A percentile compares a stretch with the other conserved stretches of the same genome.
These are phyloP conservation scores for Kuraishia piskuri DNA, from an alignment of 805 yeast genomes.

Conservation along the genomic window DNA sequence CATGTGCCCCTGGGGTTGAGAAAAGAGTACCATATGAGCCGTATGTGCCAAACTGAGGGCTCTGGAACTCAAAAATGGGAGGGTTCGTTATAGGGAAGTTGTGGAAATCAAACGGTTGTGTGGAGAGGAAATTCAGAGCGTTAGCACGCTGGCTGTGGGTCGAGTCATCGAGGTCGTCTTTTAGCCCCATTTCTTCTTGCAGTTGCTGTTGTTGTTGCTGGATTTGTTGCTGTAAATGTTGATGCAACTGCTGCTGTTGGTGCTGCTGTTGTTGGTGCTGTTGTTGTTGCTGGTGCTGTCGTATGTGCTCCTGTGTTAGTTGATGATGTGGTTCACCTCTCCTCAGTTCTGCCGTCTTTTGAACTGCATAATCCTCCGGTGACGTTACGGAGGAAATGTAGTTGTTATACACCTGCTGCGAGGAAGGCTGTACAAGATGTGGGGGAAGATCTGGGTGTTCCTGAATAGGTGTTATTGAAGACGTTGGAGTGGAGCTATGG, in stretches of 20 bases:
- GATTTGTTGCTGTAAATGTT: neutral
- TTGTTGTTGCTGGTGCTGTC: neutral
- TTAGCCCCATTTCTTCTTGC: neutral
- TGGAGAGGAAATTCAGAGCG: neutral
- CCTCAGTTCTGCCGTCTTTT: neutral
- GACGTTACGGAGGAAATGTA: neutral
- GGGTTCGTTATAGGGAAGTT: constrained; percentile 26
- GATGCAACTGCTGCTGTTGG: neutral
- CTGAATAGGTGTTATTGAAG: neutral
- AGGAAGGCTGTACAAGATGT: neutral
- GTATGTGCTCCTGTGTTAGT: neutral
- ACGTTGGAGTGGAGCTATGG: neutral
- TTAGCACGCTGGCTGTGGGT: neutral
- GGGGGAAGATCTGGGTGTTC: neutral
- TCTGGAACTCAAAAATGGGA: constrained; percentile 22
- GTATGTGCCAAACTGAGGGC: constrained; percentile 1
- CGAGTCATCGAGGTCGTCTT: neutral
- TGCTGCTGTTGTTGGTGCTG: neutral
- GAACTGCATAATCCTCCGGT: neutral
- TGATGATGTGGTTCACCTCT: neutral
- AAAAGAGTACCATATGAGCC: neutral
- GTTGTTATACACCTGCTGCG: neutral
- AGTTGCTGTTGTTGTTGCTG: neutral
- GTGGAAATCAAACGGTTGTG: constrained; percentile 19
- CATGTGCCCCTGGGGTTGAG: neutral